Percentiles rank a stretch among this genome's conserved stretches.
Evolutionary conservation across 108 stramenopile genomes (phyloP).

Genomic region (Conticribra guillardii): DNA sequence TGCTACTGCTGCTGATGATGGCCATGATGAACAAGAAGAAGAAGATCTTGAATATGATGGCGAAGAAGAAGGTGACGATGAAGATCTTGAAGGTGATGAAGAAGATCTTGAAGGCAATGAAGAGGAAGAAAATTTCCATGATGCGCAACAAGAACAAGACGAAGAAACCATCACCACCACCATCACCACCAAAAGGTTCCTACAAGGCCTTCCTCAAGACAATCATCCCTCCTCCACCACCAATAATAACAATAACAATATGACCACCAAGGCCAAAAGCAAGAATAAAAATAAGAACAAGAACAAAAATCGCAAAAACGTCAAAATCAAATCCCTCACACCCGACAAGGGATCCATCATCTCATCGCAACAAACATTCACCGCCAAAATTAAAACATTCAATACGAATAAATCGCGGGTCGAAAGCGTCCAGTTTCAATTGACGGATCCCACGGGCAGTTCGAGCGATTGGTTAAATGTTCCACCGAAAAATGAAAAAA

Average conservation of each 20-base stretch:
- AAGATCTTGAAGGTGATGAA: conserved; percentile 6
- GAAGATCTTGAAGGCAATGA: background rate
- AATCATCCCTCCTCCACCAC: background rate
- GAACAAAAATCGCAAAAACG: background rate
- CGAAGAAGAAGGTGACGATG: background rate
- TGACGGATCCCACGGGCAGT: background rate
- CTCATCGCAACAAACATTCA: background rate
- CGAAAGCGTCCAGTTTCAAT: background rate
- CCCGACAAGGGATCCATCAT: background rate
- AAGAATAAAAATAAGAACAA: background rate
- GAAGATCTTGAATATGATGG: background rate
- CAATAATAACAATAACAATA: background rate
- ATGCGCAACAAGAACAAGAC: background rate
- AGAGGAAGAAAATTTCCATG: background rate
- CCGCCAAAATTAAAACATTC: background rate
- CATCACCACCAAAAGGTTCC: no score
- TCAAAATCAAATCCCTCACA: background rate
- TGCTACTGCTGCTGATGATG: no score
- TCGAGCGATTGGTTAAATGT: background rate
- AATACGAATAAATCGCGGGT: background rate
- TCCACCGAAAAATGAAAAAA: background rate
- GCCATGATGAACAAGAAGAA: background rate
- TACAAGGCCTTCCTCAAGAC: background rate
- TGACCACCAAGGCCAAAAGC: background rate
- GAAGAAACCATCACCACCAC: background rate